These are phyloP conservation scores for Trametes sp. DNA, from an alignment of 1,284 basidiomycete species.

Conservation along the genomic window DNA sequence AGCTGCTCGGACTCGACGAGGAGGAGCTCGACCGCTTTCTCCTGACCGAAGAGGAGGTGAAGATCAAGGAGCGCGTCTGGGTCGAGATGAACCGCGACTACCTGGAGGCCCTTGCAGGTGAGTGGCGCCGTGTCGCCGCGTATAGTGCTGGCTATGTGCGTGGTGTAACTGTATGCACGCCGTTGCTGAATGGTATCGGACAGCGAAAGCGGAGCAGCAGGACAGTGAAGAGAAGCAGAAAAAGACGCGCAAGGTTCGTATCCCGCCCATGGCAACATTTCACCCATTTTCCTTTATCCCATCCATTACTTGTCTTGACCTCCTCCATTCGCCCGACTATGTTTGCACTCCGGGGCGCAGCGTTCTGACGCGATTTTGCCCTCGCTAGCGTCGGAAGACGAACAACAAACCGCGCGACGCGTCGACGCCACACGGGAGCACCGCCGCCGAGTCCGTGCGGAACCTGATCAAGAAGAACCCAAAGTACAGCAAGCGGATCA, in stretches of 20 bases:
- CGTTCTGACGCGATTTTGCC: conserved; percentile 8
- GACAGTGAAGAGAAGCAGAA: conserved; percentile 53
- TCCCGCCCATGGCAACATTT: conserved; percentile 42
- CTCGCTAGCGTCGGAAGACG: conserved; percentile 68
- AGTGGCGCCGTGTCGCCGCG: conserved; percentile 40
- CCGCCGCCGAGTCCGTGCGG: conserved; percentile 82
- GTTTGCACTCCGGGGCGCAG: not conserved
- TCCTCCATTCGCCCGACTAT: conserved; percentile 20
- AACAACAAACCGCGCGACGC: conserved; percentile 76
- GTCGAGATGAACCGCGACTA: conserved; percentile 96
- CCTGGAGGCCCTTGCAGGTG: conserved; percentile 88
- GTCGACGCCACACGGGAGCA: conserved; percentile 73
- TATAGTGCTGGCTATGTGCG: conserved; percentile 17
- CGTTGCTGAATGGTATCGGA: conserved; percentile 52
- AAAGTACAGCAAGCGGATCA: conserved; percentile 89
- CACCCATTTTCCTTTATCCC: conserved; percentile 25
- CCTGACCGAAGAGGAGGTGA: conserved; percentile 86
- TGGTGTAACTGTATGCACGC: conserved; percentile 23
- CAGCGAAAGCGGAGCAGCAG: conserved; percentile 74
- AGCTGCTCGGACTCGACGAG: conserved; percentile 87
- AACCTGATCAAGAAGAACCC: conserved; percentile 84
- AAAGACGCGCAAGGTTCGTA: conserved; percentile 80
- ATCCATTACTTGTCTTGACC: conserved; percentile 30
- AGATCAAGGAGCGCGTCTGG: conserved; percentile 95
- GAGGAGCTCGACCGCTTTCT: conserved; percentile 91